Evolutionary conservation across 129 eudicot genomes (phyloP), one percentile per base, ranked within the genome.

Genomic region (Lonicera japonica): DNA sequence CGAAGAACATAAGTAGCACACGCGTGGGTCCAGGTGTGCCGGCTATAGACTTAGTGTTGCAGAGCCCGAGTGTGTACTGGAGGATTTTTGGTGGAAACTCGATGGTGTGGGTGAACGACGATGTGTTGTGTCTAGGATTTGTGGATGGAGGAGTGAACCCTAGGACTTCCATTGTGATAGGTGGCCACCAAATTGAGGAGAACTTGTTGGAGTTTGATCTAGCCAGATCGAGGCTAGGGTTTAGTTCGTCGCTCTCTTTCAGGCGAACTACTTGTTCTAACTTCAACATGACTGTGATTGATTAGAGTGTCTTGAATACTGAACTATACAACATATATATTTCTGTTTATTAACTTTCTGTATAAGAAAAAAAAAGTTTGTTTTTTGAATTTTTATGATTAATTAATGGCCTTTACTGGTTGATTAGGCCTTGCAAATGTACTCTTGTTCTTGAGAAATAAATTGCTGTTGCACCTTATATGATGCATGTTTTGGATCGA

Each of bases 141-240:
- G 75, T 72, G 52, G 75, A 78, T 52, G 75, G 71, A 5, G 83
- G 72, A 2, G 43, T 15, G 12, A 38, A 19, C 1, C 56, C 58
- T 25, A 63, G 15, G 47, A 71, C 77, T 11, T 61, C 79, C 0
- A 59, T 78, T 0, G 79, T 72, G 19, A 73, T 73, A 0, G 83
- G 83, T 21, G 83, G 79, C 14, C 29, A 78, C 18, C 83, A 78
- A 45, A 58, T 78, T 21, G 83, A 78, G 23, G 75, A 78, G 29
- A 78, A 64, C 41, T n/a, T 73, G 13, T 11, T 78, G 16, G 57
- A 56, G 75, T 72, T 78, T 53, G 79, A 73, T 68, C 36, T 68
- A 21, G 69, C 36, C 1, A 34, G 21, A 1, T 63, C 68, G 11
- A 68, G 56, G 48, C 46, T 78, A 3, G 79, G 83, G 0, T 70